A percentile compares a stretch with the other conserved stretches of the same genome.
These are phyloP conservation scores for Saksenaea vasiformis DNA, from an alignment of 371 early-diverging fungal genomes.

Conservation along the genomic window DNA sequence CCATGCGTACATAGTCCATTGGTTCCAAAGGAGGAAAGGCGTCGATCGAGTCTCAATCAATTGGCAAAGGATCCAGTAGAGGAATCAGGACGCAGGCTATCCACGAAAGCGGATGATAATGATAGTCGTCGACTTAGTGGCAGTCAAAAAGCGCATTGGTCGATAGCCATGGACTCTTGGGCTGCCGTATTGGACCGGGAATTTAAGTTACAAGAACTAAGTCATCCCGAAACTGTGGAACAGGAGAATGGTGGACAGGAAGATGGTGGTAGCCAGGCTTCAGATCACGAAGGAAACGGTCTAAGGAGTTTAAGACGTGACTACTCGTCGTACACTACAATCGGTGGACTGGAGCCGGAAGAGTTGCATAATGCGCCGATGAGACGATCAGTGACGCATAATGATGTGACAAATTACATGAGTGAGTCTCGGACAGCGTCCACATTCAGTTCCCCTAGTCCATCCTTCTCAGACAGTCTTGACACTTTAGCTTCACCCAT, in stretches of 20 bases:
- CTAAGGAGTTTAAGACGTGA: neutral
- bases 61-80: neutral
- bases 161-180: slow-evolving; percentile 44
- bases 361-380: neutral
- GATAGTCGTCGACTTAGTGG: slow-evolving; percentile 33
- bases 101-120: neutral
- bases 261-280: neutral
- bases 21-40: neutral
- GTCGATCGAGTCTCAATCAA: neutral
- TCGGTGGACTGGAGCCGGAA: neutral
- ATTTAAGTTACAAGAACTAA: slow-evolving; percentile 14
- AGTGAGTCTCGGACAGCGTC: neutral
- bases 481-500: neutral
- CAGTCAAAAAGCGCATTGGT: slow-evolving; percentile 49
- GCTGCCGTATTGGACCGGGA: slow-evolving; percentile 34
- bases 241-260: neutral
- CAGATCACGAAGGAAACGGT: neutral
- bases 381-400: neutral
- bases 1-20: neutral
- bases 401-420: neutral
- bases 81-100: neutral
- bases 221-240: neutral
- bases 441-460: neutral
- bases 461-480: neutral
- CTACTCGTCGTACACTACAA: neutral